Percentiles rank a stretch among this genome's conserved stretches.
Conservation (phyloP, 2,329 filamentous ascomycete species). For the Monosporascus sp. region DNA sequence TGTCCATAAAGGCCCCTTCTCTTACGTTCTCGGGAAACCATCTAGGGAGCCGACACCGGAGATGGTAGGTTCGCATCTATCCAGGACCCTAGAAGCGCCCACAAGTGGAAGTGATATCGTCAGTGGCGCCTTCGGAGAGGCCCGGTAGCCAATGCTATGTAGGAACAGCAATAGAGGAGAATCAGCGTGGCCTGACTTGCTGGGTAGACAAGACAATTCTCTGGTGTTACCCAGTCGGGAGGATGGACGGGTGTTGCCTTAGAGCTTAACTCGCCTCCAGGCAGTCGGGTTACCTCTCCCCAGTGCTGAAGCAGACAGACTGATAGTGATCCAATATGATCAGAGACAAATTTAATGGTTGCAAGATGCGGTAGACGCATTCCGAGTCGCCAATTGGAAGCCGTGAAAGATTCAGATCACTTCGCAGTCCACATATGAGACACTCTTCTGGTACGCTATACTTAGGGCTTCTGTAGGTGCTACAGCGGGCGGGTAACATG, state of each 20-base stretch:
- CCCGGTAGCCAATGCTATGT: neutral
- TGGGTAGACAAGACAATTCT: neutral
- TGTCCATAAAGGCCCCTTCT: neutral
- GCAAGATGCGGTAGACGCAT: too few relatives aligned
- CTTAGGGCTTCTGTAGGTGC: too few relatives aligned
- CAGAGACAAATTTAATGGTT: too few relatives aligned
- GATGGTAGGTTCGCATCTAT: neutral
- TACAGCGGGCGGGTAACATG: too few relatives aligned
- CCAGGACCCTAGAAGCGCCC: neutral
- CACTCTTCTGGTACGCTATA: too few relatives aligned
- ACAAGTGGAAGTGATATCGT: neutral
- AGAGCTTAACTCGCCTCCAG: neutral
- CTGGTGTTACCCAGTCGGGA: neutral
- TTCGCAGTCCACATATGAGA: too few relatives aligned
- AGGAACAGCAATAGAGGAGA: neutral
- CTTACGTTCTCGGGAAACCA: too few relatives aligned
- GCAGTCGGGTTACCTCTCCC: neutral
- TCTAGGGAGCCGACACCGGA: neutral
- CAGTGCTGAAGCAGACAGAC: neutral
- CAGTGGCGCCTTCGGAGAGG: neutral
- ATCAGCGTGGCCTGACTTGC: neutral
- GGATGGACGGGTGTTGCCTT: neutral
- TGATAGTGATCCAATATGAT: neutral
- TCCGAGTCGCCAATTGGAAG: too few relatives aligned
- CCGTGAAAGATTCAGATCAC: too few relatives aligned